Base-by-base conservation (phyloP, 2,329 filamentous ascomycete species). In the Rhynchosporium agropyri region DNA sequence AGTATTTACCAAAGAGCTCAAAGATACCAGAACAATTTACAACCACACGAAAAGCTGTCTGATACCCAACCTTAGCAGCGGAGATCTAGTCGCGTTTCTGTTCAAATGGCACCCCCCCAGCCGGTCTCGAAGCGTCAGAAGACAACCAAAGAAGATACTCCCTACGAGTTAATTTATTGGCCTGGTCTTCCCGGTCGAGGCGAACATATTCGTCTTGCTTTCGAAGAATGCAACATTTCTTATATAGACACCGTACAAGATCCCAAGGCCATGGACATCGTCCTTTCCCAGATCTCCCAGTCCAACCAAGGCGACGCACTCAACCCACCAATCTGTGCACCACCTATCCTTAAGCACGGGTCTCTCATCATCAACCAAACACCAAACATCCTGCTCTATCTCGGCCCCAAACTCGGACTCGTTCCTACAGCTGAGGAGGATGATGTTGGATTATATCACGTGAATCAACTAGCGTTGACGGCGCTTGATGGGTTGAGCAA, bases 341-440 rank as follows among this genome's bases (percentile, higher is more conserved):
- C 88, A 0, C 90, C 90, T 0, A 81, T 87, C 3, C 83, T 94
- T 26, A 77, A 79, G 40, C 72, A 84, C 3, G 77, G 77, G 33
- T 76, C 82, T 46, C 76, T 92, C 6, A 49, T 86, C 48, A 81
- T 94, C 69, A 82, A 77, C 72, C 90, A 94, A 77, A 89, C 88
- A 1, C 80, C 89, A 43, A 90, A 87, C 73, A 92, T 94, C 69
- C 79, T 93, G 15, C 75, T 86, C 7, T 94, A 92, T 74, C 79
- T 94, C 0, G 81, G 80, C 0, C 79, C 80, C 3, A 56, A 62
- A 36, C 59, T 68, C 0, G 66, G 65, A 1, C 51, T 69, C 4
- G 65, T 65, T 3, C 61, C 61, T 4, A 40, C 31, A 0, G 45
- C 13, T 3, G 62, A 65, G 5, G 77, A 79, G 1, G 76, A 77